Evolutionary conservation across 2,329 filamentous ascomycete genomes (phyloP), one percentile per base, ranked within the genome.

Genomic region (Pseudocercospora ulei): DNA sequence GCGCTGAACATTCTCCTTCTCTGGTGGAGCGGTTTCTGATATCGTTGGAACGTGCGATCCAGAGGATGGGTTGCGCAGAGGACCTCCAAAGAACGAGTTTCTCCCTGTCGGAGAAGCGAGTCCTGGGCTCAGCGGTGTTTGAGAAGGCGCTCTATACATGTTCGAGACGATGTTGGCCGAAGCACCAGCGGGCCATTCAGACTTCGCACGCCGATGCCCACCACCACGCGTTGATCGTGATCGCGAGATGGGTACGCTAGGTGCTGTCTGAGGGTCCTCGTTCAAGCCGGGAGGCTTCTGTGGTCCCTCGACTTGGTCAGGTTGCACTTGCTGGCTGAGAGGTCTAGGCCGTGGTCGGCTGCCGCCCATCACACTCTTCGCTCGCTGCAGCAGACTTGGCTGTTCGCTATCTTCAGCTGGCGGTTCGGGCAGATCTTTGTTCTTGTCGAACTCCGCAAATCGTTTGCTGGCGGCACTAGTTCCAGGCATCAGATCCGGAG

Each of bases 401-500:
- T 50, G 65, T 64, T 69, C 72, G 47, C 67, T 68, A 48, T 67
- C 77, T 54, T 63, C 68, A 12, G 71, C 65, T 1, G 82, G 82
- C 1, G 84, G 78, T 2, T 82, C 74, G 4, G 84, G 83, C 11
- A 92, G 74, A n/a, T 90, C 86, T 62, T 94, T 94, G 61, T 90
- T 80, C 23, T 69, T 81, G 23, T 55, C 73, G 18, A 61, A 60
- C 5, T 38, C 31, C 5, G 11, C 28, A 22, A 27, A 24, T 18
- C 38, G 29, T 23, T 35, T 16, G 27, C 45, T 44, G 29, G 27
- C 28, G 9, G 58, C 51, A 17, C 52, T 41, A 3, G 60, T 55
- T 16, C 68, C 66, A 16, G 67, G 64, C 53, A 77, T 76, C 48
- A 69, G 66, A 39, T 80, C 75, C 35, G 75, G 75, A 5, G 80